phyloP scores from a whole-genome alignment of 2,329 filamentous ascomycete genomes.

The Aspergillus sp. region DNA sequence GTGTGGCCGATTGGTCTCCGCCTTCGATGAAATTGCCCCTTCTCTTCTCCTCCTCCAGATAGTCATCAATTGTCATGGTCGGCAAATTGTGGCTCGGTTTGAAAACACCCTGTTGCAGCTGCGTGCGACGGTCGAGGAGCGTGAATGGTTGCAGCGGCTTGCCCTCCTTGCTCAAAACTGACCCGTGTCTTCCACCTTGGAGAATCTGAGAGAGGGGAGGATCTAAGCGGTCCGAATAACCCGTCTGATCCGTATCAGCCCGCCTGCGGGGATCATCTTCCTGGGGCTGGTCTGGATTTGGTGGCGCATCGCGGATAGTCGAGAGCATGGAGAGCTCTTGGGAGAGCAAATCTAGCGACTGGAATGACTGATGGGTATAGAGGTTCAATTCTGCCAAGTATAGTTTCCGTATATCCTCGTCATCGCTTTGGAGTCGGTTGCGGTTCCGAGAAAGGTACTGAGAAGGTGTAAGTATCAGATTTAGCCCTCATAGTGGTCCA shows the following conservation, averaged over 20 bases:
- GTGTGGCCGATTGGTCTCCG: constrained; percentile 61
- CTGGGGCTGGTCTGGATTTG: constrained; percentile 22
- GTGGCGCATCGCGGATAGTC: constrained; percentile 50
- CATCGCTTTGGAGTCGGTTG: constrained; percentile 59
- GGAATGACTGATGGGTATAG: constrained; percentile 69
- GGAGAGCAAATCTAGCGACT: constrained; percentile 75
- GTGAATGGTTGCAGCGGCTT: constrained; percentile 89
- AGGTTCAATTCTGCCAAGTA: constrained; percentile 68
- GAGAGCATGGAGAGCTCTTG: constrained; percentile 77
- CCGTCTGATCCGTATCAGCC: constrained; percentile 42
- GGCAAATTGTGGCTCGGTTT: constrained; percentile 84
- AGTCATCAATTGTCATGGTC: constrained; percentile 97
- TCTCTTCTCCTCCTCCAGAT: constrained; percentile 79
- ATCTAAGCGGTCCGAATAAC: constrained; percentile 68
- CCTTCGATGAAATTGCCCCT: constrained; percentile 86
- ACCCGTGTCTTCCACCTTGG: constrained; percentile 46
- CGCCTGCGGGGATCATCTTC: constrained; percentile 35
- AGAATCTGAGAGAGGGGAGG: constrained; percentile 46
- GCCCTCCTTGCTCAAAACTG: constrained; percentile 66
- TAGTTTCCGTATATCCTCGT: constrained; percentile 70
- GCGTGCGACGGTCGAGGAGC: constrained; percentile 64
- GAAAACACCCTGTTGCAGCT: constrained; percentile 73
- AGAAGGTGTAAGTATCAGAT: constrained; percentile 19
- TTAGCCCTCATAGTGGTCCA: constrained; percentile 8
- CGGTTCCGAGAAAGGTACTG: constrained; percentile 53